A percentile compares a stretch with the other conserved stretches of the same genome.
Conservation (phyloP, 805 yeast genomes). For the Ogataea thermomethanolica region DNA sequence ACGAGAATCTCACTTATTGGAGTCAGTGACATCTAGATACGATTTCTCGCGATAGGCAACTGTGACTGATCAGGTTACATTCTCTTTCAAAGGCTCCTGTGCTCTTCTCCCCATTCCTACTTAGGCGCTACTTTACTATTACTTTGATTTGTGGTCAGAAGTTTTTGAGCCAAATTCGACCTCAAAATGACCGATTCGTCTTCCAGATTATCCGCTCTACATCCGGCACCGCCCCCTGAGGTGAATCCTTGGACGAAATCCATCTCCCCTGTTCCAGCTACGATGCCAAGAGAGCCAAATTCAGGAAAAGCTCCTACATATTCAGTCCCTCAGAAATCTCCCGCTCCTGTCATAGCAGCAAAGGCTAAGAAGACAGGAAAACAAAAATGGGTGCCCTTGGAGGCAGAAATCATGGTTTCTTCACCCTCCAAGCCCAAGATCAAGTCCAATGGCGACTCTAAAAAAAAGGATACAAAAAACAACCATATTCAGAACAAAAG, state of each 20-base stretch:
- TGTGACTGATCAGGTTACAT: too few species aligned
- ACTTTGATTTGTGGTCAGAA: too few species aligned
- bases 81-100: too few species aligned
- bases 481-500: background rate
- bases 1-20: background rate
- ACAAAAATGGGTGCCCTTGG: conserved; percentile 25
- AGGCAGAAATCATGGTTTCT: conserved; percentile 24
- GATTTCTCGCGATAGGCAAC: too few species aligned
- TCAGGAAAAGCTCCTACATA: background rate
- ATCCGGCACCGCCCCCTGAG: conserved; percentile 31
- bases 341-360: conserved; percentile 1
- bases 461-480: conserved; percentile 9
- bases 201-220: conserved; percentile 17
- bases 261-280: background rate
- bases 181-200: background rate
- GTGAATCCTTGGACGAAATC: conserved; percentile 25
- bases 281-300: background rate
- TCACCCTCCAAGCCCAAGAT: conserved; percentile 10
- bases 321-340: background rate
- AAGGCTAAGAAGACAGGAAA: conserved; percentile 22
- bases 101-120: background rate
- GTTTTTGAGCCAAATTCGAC: background rate
- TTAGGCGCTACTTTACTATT: conserved; percentile 8
- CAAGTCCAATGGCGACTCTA: conserved; percentile 2
- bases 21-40: background rate